Evolutionary conservation across 2,329 filamentous ascomycete genomes (phyloP).

Genomic region (Aspergillus transmontanensis): DNA sequence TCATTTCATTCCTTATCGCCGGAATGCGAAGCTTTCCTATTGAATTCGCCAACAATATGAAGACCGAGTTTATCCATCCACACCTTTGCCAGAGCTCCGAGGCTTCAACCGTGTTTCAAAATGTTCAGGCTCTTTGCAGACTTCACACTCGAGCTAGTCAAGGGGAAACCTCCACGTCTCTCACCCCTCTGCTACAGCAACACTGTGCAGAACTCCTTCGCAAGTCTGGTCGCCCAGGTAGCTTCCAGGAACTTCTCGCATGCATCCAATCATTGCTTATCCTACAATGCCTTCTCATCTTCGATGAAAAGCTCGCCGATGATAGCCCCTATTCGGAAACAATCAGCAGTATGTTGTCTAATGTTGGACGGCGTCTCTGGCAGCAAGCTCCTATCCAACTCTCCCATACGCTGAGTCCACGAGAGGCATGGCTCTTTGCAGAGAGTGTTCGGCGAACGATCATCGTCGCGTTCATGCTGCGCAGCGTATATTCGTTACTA

Average conservation of each 20-base stretch:
- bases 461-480: constrained; percentile 33
- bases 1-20: constrained; percentile 24
- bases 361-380: constrained; percentile 26
- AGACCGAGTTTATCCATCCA: constrained; percentile 31
- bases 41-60: constrained; percentile 19
- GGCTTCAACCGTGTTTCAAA: constrained; percentile 16
- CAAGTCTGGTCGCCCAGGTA: constrained; percentile 13
- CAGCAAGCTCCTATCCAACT: constrained; percentile 29
- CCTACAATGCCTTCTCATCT: constrained; percentile 27
- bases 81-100: constrained; percentile 17
- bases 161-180: background rate
- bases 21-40: constrained; percentile 22
- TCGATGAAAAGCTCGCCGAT: constrained; percentile 9
- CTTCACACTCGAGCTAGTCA: constrained; percentile 9
- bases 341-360: constrained; percentile 19
- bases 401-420: constrained; percentile 24
- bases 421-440: constrained; percentile 34
- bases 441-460: constrained; percentile 37
- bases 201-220: constrained; percentile 16
- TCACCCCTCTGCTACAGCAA: constrained; percentile 16
- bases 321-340: constrained; percentile 17
- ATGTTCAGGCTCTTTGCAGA: constrained; percentile 25
- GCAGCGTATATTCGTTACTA: constrained; percentile 33
- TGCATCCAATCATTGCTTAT: constrained; percentile 29
- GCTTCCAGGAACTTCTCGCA: constrained; percentile 29